These are phyloP conservation scores for Lanzia echinophila DNA, from an alignment of 2,329 filamentous ascomycete genomes.

Conservation along the genomic window DNA sequence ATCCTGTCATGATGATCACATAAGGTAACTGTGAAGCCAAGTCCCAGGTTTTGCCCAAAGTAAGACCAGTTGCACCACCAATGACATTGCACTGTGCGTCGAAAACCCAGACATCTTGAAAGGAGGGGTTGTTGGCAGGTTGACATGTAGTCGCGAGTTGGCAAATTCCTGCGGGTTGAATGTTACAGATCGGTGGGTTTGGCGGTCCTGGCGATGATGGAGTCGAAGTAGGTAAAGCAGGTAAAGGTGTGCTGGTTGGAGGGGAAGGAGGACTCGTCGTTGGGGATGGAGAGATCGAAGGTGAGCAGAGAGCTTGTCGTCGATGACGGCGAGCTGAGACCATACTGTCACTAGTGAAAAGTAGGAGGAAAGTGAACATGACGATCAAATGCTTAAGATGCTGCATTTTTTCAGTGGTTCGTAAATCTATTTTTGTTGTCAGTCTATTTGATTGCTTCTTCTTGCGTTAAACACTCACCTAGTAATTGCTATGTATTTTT, in stretches of 20 bases:
- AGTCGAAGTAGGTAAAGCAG: neutral
- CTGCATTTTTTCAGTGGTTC: neutral
- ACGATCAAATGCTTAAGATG: neutral
- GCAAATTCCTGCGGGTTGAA: slow-evolving; percentile 2
- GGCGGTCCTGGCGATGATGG: slow-evolving; percentile 5
- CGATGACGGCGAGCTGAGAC: slow-evolving; percentile 1
- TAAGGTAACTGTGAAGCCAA: slow-evolving; percentile 6
- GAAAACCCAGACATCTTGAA: slow-evolving; percentile 9
- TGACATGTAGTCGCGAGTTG: slow-evolving; percentile 5
- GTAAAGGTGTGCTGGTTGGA: neutral
- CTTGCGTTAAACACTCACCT: too few relatives aligned
- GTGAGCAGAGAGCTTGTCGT: neutral
- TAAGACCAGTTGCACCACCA: slow-evolving; percentile 4
- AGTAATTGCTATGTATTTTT: too few relatives aligned
- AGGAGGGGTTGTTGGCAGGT: neutral
- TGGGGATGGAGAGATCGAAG: neutral
- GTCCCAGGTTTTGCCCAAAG: neutral
- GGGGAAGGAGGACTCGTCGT: neutral
- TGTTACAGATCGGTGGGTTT: neutral
- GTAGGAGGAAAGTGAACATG: neutral
- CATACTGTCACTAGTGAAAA: slow-evolving; percentile 1
- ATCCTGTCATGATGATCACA: neutral
- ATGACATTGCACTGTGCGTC: slow-evolving; percentile 8
- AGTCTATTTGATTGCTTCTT: neutral
- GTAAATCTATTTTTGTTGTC: neutral